phyloP scores from a whole-genome alignment of 2,329 filamentous ascomycete species.

The Epichloe baconii region DNA sequence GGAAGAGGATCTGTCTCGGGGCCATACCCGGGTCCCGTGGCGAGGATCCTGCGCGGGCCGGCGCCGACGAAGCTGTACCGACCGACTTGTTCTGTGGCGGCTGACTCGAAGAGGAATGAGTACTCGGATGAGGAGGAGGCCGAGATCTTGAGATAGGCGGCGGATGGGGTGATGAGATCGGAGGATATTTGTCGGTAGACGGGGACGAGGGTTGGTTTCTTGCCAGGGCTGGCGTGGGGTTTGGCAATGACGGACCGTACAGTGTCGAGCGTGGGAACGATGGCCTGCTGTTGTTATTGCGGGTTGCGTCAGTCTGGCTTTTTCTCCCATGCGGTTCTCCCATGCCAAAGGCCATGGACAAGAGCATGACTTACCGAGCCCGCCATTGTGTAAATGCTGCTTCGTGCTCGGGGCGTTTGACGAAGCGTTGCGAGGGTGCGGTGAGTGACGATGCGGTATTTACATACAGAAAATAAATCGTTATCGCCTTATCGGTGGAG shows the following conservation, averaged over 20 bases:
- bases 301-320: constrained; percentile 1
- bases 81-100: constrained; percentile 84
- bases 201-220: constrained; percentile 59
- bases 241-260: constrained; percentile 30
- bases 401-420: neutral
- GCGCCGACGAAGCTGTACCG: constrained; percentile 92
- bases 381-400: constrained; percentile 13
- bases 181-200: constrained; percentile 76
- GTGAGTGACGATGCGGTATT: neutral
- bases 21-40: constrained; percentile 79
- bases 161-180: constrained; percentile 87
- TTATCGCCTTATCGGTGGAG: neutral
- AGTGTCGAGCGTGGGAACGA: constrained; percentile 33
- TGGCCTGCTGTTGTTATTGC: constrained; percentile 19
- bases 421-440: neutral
- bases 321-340: too few relatives aligned
- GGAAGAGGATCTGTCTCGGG: constrained; percentile 74
- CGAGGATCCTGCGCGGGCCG: constrained; percentile 65
- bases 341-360: too few relatives aligned
- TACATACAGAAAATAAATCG: neutral
- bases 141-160: constrained; percentile 85
- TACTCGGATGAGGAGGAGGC: constrained; percentile 53
- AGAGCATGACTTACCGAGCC: constrained; percentile 14
- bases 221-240: constrained; percentile 15
- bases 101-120: constrained; percentile 93